Base-by-base conservation (phyloP, 75 land plant genomes). In the Ceratopteris richardii region DNA sequence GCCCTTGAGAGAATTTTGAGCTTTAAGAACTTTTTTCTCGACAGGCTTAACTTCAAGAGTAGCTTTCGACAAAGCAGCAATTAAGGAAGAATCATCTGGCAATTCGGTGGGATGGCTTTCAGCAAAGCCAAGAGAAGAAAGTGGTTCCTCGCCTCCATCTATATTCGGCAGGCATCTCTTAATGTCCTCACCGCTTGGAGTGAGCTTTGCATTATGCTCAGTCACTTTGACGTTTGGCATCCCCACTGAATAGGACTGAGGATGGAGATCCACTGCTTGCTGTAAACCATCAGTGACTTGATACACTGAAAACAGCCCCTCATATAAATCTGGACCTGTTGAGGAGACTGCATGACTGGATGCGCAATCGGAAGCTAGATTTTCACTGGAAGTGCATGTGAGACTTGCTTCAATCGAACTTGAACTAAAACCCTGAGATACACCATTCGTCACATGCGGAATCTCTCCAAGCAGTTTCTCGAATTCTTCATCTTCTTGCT, bases 401-500 rank as follows among this genome's bases (percentile, higher is more conserved):
- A 17, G 14, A 17, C 4, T 4, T 17, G 14, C 21, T 17, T 4
- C 48, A n/a, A 20, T 17, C 4, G 48, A 46, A 46, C 17, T 17
- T 19, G 24, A 30, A 23, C 31, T 66, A 14, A 63, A 67, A 13
- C 25, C 21, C 2, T 61, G 73, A 18, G 52, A 50, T 28, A 60
- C 57, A 18, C 30, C 71, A 24, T 69, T 66, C 11, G 79, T 76
- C 5, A 77, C 79, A 33, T 60, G 67, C 1, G 79, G 79, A 39
- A 77, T 77, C 57, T 77, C 80, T 2, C 73, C 66, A 29, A 77
- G 56, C 7, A 77, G 67, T 66, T 60, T 65, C 29, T 77, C 80
- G 43, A 77, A 74, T 29, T 77, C 80, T 58, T 74, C 67, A 27
- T 77, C 80, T 17, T 77, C 80, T 26, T 74, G 80, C 31, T 74